phyloP scores from a whole-genome alignment of 1,284 basidiomycete species.

The Mycena sp. region DNA sequence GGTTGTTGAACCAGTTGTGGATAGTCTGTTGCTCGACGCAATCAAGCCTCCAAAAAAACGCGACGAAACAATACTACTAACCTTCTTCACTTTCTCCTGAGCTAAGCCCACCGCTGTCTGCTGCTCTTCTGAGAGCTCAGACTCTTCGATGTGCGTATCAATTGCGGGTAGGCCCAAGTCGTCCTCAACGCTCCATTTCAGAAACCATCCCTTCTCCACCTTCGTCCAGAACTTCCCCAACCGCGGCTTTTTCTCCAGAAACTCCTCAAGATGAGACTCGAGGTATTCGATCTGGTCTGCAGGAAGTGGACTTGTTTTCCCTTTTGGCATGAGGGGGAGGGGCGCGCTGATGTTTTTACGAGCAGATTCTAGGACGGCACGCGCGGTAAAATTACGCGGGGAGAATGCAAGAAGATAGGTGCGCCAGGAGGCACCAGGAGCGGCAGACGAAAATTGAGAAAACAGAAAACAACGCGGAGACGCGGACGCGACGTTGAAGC shows the following conservation, averaged over 20 bases:
- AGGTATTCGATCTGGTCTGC: neutral
- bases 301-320: neutral
- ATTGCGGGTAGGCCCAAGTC: neutral
- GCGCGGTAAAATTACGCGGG: too few species aligned
- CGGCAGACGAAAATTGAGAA: too few species aligned
- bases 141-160: conserved; percentile 1
- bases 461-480: too few species aligned
- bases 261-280: neutral
- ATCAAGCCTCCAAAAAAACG: neutral
- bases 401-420: too few species aligned
- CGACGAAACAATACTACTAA: neutral
- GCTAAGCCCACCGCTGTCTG: neutral
- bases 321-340: neutral
- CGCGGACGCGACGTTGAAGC: too few species aligned
- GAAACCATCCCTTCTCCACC: neutral
- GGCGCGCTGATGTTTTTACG: too few species aligned
- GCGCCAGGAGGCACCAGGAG: too few species aligned
- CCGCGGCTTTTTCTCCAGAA: neutral
- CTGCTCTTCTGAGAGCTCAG: neutral
- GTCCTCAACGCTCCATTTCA: conserved; percentile 7
- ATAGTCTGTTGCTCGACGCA: neutral
- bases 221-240: conserved; percentile 4
- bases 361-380: too few species aligned
- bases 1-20: conserved; percentile 20
- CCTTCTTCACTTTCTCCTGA: neutral